These are phyloP conservation scores for Beauveria bassiana DNA, from an alignment of 2,329 filamentous ascomycete genomes.

Conservation along the genomic window DNA sequence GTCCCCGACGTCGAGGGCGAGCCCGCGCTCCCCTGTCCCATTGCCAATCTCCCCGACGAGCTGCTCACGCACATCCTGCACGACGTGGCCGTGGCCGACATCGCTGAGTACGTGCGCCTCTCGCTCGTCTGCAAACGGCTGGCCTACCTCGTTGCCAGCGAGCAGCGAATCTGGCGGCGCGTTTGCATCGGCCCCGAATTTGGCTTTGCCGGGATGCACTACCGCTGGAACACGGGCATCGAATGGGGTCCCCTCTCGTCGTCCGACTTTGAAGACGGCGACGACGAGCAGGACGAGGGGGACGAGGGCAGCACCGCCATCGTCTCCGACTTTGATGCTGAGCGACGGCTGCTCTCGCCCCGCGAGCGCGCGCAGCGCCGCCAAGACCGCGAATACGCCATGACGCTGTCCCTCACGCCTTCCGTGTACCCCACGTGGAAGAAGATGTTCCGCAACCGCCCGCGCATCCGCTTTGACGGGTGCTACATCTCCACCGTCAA, in stretches of 20 bases:
- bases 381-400: constrained; percentile 25
- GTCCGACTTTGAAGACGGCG: constrained; percentile 15
- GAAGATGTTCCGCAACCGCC: constrained; percentile 70
- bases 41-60: constrained; percentile 72
- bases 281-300: constrained; percentile 17
- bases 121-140: constrained; percentile 79
- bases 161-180: constrained; percentile 79
- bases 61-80: constrained; percentile 72
- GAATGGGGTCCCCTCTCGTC: constrained; percentile 42
- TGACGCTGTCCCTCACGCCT: constrained; percentile 35
- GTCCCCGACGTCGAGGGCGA: constrained; percentile 64
- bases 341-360: constrained; percentile 12
- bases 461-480: constrained; percentile 87
- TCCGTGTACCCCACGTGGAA: constrained; percentile 47
- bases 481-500: constrained; percentile 97
- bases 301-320: constrained; percentile 21
- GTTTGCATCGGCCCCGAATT: constrained; percentile 63
- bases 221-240: constrained; percentile 60
- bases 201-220: constrained; percentile 79
- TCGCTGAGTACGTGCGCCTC: constrained; percentile 68
- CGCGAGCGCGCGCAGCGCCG: constrained; percentile 28
- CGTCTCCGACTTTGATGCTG: constrained; percentile 16
- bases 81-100: constrained; percentile 64
- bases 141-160: constrained; percentile 75
- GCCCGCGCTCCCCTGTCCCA: constrained; percentile 68